Evolutionary conservation across 2,329 filamentous ascomycete genomes (phyloP).

Genomic region (Sporothrix pallida): DNA sequence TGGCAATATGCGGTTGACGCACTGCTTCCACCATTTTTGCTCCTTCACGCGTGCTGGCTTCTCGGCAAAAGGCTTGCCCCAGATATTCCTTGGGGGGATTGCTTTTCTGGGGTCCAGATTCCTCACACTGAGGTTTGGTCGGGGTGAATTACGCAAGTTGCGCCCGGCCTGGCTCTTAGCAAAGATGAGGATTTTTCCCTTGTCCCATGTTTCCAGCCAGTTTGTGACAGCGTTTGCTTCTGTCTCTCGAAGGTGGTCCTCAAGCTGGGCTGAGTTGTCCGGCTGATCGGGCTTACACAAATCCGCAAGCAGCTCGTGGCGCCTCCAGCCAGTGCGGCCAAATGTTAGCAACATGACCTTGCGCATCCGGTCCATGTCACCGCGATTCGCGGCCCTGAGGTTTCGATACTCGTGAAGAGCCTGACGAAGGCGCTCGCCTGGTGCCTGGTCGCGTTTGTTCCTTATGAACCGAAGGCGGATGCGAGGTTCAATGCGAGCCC

Average conservation of each 20-base stretch:
- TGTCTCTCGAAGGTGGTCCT: conserved; percentile 37
- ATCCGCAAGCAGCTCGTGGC: conserved; percentile 54
- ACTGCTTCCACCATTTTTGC: conserved; percentile 55
- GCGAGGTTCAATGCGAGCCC: conserved; percentile 50
- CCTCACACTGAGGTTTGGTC: conserved; percentile 43
- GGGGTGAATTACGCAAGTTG: conserved; percentile 43
- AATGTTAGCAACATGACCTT: conserved; percentile 57
- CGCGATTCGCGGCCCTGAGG: conserved; percentile 60
- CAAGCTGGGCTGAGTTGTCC: conserved; percentile 50
- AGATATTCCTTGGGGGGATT: conserved; percentile 55
- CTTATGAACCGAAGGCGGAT: conserved; percentile 57
- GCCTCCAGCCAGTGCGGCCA: conserved; percentile 58
- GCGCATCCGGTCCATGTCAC: conserved; percentile 55
- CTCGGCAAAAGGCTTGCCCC: conserved; percentile 53
- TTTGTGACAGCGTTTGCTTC: conserved; percentile 39
- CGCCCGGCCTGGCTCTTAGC: conserved; percentile 49
- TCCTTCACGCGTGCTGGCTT: conserved; percentile 51
- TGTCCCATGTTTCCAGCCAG: conserved; percentile 59
- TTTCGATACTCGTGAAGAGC: conserved; percentile 53
- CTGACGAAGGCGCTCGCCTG: conserved; percentile 46
- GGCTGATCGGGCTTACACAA: conserved; percentile 48
- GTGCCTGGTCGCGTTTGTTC: conserved; percentile 42
- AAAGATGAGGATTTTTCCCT: conserved; percentile 51
- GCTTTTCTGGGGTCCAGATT: conserved; percentile 45
- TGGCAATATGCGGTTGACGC: conserved; percentile 57